Conservation (phyloP, 1,139 yeast species). For the Taphrina sp. region DNA sequence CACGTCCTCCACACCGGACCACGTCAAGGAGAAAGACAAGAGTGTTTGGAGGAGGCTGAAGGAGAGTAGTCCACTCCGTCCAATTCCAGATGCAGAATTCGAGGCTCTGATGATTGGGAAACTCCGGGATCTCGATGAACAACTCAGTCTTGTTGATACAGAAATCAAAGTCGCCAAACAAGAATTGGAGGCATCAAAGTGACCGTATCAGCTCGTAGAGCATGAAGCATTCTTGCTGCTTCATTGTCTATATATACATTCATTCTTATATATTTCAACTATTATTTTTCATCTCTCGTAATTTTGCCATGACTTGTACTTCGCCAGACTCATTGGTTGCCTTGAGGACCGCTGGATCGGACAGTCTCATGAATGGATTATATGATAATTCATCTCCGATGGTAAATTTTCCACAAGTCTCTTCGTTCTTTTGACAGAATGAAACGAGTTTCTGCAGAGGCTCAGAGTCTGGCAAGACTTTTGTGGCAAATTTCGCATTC, state of each 20-base stretch:
- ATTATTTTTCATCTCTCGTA: conserved; percentile 67
- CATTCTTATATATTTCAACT: not conserved
- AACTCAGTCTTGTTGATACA: conserved; percentile 21
- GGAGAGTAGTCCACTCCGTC: conserved; percentile 23
- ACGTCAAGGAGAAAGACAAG: conserved; percentile 21
- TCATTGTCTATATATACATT: too few species aligned
- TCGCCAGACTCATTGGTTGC: conserved; percentile 50
- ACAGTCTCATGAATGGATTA: conserved; percentile 85
- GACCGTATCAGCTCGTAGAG: not conserved
- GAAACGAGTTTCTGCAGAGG: conserved; percentile 58
- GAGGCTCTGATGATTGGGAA: conserved; percentile 16
- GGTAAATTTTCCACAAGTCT: conserved; percentile 80
- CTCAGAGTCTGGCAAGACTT: conserved; percentile 52
- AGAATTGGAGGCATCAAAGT: too few species aligned
- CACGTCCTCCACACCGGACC: too few species aligned
- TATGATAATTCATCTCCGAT: conserved; percentile 74
- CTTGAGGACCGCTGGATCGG: conserved; percentile 56
- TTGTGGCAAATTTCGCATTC: conserved; percentile 71
- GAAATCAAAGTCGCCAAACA: not conserved
- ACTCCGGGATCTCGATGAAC: conserved; percentile 15
- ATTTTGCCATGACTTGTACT: conserved; percentile 59
- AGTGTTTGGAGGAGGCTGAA: conserved; percentile 20
- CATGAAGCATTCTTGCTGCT: too few species aligned
- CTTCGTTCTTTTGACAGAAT: conserved; percentile 57
- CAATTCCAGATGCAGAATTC: conserved; percentile 20